Evolutionary conservation across 306 rosid species (phyloP).

Genomic region (Castanospermum australe): DNA sequence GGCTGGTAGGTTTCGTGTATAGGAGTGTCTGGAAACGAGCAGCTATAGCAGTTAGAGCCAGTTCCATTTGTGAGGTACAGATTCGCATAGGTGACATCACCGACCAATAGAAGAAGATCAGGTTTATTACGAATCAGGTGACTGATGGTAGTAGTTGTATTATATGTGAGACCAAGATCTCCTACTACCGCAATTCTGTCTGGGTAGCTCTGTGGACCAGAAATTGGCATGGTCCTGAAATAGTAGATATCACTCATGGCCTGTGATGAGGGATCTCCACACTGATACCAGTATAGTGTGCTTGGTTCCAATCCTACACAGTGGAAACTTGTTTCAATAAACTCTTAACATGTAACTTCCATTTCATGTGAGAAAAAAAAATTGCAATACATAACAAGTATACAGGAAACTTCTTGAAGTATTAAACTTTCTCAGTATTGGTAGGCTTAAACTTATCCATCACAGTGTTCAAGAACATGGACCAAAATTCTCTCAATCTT

Average conservation of each 20-base stretch:
- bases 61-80: constrained; percentile 86
- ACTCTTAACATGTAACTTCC: neutral
- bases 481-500: neutral
- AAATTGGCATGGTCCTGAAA: constrained; percentile 73
- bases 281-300: constrained; percentile 62
- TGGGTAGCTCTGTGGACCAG: constrained; percentile 65
- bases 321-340: constrained; percentile 14
- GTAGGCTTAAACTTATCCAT: neutral
- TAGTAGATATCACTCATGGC: constrained; percentile 57
- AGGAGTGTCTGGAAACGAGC: constrained; percentile 69
- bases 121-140: constrained; percentile 68
- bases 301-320: constrained; percentile 63
- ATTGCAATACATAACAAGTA: neutral
- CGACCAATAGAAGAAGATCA: constrained; percentile 73
- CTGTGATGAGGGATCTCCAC: constrained; percentile 69
- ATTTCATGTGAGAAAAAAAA: neutral
- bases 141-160: constrained; percentile 70
- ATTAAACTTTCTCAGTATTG: neutral
- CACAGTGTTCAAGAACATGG: constrained; percentile 5
- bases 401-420: neutral
- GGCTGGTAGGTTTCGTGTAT: constrained; percentile 91
- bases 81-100: constrained; percentile 79
- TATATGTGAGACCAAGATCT: constrained; percentile 92
- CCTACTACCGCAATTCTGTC: constrained; percentile 65
- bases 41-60: constrained; percentile 76